These are phyloP conservation scores for Betula pendula DNA, from an alignment of 306 rosid genomes.

Conservation along the genomic window DNA sequence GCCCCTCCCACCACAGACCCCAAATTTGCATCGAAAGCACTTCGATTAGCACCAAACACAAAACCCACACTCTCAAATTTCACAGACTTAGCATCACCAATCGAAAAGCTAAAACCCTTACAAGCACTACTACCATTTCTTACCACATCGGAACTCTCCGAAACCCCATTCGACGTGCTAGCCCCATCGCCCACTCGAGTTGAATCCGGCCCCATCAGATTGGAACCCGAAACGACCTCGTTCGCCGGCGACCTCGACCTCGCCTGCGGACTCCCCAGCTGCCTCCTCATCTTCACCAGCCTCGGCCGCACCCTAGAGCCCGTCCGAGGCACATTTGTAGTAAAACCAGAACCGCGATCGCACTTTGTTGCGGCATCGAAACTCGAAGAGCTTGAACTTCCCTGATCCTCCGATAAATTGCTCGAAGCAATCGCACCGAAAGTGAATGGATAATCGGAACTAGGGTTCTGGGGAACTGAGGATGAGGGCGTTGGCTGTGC, in stretches of 20 bases:
- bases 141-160: conserved; percentile 9
- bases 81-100: conserved; percentile 6
- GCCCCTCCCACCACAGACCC: conserved; percentile 17
- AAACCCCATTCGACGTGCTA: conserved; percentile 18
- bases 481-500: conserved; percentile 19
- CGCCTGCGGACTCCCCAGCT: conserved; percentile 48
- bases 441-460: conserved; percentile 25
- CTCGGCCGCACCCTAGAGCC: conserved; percentile 53
- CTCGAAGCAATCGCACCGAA: conserved; percentile 25
- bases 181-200: conserved; percentile 37
- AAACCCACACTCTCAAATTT: conserved; percentile 26
- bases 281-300: conserved; percentile 65
- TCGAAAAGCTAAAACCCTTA: conserved; percentile 5
- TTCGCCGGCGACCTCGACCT: conserved; percentile 41
- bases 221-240: conserved; percentile 36
- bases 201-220: conserved; percentile 40
- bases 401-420: conserved; percentile 28
- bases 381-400: conserved; percentile 24
- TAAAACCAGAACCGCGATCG: not conserved
- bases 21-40: conserved; percentile 30
- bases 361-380: conserved; percentile 23
- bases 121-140: conserved; percentile 22
- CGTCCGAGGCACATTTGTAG: conserved; percentile 13
- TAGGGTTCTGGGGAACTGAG: conserved; percentile 26
- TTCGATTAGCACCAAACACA: conserved; percentile 41